Evolutionary conservation across 2,329 filamentous ascomycete genomes (phyloP).

Genomic region (Aspergillus fischeri): DNA sequence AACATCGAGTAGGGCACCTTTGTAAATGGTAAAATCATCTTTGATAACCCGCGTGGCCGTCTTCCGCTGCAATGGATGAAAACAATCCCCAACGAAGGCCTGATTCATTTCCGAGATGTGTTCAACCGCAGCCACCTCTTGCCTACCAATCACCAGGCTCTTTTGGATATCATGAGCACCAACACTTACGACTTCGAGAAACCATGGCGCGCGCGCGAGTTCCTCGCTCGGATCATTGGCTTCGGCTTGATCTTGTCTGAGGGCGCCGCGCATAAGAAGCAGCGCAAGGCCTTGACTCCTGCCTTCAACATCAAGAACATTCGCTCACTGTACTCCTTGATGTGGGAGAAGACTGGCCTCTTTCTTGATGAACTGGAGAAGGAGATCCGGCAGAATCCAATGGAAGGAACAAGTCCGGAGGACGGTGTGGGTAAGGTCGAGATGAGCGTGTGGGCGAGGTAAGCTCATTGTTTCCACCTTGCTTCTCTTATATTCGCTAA

Average conservation of each 20-base stretch:
- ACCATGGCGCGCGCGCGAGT: slow-evolving; percentile 40
- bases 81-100: slow-evolving; percentile 51
- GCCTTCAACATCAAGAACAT: slow-evolving; percentile 37
- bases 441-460: slow-evolving; percentile 34
- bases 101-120: slow-evolving; percentile 50
- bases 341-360: slow-evolving; percentile 36
- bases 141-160: slow-evolving; percentile 34
- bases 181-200: slow-evolving; percentile 54
- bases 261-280: slow-evolving; percentile 47
- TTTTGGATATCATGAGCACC: slow-evolving; percentile 51
- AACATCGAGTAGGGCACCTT: slow-evolving; percentile 18
- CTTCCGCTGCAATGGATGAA: slow-evolving; percentile 45
- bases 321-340: slow-evolving; percentile 30
- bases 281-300: slow-evolving; percentile 37
- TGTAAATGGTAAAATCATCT: slow-evolving; percentile 25
- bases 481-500: neutral
- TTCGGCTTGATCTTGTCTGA: slow-evolving; percentile 50
- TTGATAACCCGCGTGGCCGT: slow-evolving; percentile 31
- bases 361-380: slow-evolving; percentile 32
- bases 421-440: slow-evolving; percentile 29
- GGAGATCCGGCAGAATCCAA: slow-evolving; percentile 24
- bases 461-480: neutral
- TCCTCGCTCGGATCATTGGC: slow-evolving; percentile 48
- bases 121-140: slow-evolving; percentile 38
- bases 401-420: slow-evolving; percentile 21